A percentile compares a stretch with the other conserved stretches of the same genome.
phyloP scores from a whole-genome alignment of 129 eudicot species.

The Oenanthe sinensis region DNA sequence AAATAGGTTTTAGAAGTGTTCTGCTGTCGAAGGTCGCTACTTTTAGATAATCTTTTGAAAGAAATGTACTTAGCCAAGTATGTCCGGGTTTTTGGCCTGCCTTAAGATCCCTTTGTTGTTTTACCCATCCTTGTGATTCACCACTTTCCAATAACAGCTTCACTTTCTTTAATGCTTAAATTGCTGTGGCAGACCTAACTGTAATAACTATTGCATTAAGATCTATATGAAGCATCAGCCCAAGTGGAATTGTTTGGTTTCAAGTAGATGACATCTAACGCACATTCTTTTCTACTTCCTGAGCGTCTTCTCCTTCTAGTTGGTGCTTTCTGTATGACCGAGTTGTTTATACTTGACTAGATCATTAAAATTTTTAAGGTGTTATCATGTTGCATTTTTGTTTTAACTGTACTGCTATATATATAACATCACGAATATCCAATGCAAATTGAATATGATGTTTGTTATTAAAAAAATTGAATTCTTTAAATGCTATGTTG shows the following conservation, averaged over 20 bases:
- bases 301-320: not conserved
- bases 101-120: not conserved
- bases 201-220: not conserved
- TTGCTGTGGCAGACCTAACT: not conserved
- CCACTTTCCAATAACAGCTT: not conserved
- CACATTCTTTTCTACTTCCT: not conserved
- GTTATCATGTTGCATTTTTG: not conserved
- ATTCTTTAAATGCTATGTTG: not conserved
- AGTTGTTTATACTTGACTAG: not conserved
- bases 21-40: not conserved
- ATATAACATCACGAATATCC: not conserved
- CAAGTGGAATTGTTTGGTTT: not conserved
- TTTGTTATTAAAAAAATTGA: not conserved
- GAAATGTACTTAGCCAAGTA: not conserved
- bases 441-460: not conserved
- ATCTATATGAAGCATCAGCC: not conserved
- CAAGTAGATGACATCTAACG: not conserved
- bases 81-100: not conserved
- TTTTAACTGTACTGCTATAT: not conserved
- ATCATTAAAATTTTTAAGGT: not conserved
- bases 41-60: not conserved
- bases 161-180: not conserved
- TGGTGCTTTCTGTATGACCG: not conserved
- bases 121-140: not conserved
- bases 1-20: not conserved